Conservation (phyloP, 2,329 filamentous ascomycete genomes). For the Alternaria conjuncta region DNA sequence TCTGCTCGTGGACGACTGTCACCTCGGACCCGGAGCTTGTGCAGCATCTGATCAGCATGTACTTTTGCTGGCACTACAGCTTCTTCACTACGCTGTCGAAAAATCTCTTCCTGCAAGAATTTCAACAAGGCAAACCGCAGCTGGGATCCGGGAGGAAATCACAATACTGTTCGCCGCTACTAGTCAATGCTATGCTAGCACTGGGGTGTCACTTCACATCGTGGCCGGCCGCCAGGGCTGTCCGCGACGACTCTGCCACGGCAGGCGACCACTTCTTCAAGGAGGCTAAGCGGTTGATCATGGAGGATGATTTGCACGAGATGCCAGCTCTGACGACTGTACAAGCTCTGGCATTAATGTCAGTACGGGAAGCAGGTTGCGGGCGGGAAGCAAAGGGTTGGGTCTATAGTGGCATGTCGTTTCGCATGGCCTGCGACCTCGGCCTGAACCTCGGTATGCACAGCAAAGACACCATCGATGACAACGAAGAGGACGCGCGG, state of each 20-base stretch:
- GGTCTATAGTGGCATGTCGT: slow-evolving; percentile 98
- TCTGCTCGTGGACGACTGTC: slow-evolving; percentile 86
- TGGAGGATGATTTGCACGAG: slow-evolving; percentile 93
- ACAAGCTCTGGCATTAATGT: slow-evolving; percentile 94
- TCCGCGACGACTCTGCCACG: slow-evolving; percentile 77
- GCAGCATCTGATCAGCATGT: slow-evolving; percentile 91
- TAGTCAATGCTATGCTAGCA: slow-evolving; percentile 94
- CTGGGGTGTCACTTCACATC: slow-evolving; percentile 93
- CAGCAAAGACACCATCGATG: slow-evolving; percentile 65
- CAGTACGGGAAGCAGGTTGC: slow-evolving; percentile 92
- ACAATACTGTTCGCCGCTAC: slow-evolving; percentile 82
- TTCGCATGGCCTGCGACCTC: slow-evolving; percentile 94
- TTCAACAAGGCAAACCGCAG: slow-evolving; percentile 71
- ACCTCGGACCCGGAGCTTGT: slow-evolving; percentile 81
- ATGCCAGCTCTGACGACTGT: slow-evolving; percentile 87
- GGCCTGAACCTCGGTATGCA: slow-evolving; percentile 82
- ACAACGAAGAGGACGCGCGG: slow-evolving; percentile 86
- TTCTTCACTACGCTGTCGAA: slow-evolving; percentile 94
- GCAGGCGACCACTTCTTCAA: slow-evolving; percentile 96
- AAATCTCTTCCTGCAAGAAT: slow-evolving; percentile 85
- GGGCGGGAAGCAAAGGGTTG: slow-evolving; percentile 93
- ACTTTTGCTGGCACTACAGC: slow-evolving; percentile 97
- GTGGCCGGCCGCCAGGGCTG: slow-evolving; percentile 72
- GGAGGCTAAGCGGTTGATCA: slow-evolving; percentile 86
- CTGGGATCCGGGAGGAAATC: slow-evolving; percentile 59